Evolutionary conservation across 2,329 filamentous ascomycete species (phyloP).

Genomic region (Berkeleyomyces rouxiae): DNA sequence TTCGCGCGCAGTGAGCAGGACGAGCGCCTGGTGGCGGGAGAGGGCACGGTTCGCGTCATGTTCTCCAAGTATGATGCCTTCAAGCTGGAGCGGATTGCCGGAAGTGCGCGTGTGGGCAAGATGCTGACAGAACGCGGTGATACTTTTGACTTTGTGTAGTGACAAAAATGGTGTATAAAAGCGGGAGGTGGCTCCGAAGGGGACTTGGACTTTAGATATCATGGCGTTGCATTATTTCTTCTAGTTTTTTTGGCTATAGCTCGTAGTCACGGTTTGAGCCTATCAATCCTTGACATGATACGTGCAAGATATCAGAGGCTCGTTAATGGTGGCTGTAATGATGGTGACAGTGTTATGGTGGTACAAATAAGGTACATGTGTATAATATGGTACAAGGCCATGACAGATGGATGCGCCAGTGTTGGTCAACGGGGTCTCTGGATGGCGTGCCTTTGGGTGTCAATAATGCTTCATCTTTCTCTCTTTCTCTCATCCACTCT

Average conservation of each 20-base stretch:
- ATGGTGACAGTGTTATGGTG: neutral
- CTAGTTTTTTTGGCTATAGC: neutral
- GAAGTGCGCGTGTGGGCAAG: conserved; percentile 59
- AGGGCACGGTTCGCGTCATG: conserved; percentile 43
- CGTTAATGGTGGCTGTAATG: neutral
- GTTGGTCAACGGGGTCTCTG: neutral
- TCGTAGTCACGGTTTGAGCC: no score
- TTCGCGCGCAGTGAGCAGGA: conserved; percentile 43
- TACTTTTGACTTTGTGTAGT: conserved; percentile 84
- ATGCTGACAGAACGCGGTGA: conserved; percentile 76
- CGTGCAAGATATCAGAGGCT: neutral
- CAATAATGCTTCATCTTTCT: neutral
- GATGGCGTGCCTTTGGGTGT: neutral
- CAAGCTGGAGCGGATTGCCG: conserved; percentile 77
- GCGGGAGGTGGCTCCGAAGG: neutral
- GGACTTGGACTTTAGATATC: conserved; percentile 3
- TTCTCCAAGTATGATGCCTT: conserved; percentile 85
- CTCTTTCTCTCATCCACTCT: neutral
- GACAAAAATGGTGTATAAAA: neutral
- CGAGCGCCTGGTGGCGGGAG: conserved; percentile 36
- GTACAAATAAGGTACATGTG: conserved; percentile 4
- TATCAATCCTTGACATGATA: neutral
- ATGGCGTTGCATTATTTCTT: neutral
- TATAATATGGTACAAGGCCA: conserved; percentile 8
- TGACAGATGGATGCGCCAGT: neutral